Evolutionary conservation across 345 rosid species (phyloP), one percentile per base, ranked within the genome.

Genomic region (Noccaea caerulescens): DNA sequence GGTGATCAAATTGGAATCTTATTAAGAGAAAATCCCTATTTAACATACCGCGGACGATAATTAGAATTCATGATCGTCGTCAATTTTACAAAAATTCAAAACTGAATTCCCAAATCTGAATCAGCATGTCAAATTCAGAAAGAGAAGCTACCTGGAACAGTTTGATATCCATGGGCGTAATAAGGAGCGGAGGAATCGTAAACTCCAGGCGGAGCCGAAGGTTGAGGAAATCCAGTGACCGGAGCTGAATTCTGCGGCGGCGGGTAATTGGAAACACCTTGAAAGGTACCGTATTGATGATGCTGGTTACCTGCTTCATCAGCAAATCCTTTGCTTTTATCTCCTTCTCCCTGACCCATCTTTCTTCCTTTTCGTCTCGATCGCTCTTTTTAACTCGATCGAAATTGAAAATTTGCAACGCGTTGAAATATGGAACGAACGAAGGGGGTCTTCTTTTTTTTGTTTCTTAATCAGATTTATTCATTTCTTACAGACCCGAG

Each of bases 251-350:
- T 84, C 5, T 50, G 80, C 46, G 89, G 85, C 16, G 91, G 88
- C 5, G 96, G 96, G 69, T 83, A 93, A 75, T 86, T 91, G 58
- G 96, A 89, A 36, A 89, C 96, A 46, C 98, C 98, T 81, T 91
- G 97, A 81, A 93, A 93, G 5, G 98, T 93, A 6, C 97, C 98
- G 78, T 93, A 93, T 13, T 86, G 98, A 55, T 72, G 82, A 52
- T 82, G 83, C 76, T 75, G 74, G 12, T 39, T 68, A 37, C 74
- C 58, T 68, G 44, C 79, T 44, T 54, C 81, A 2, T 58, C 69
- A 6, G 74, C 80, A 1, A 73, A 71, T 0, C 63, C 83, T 75
- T 60, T 77, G 81, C 72, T 81, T 60, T 60, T 81, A 3, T 81
- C 83, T 56, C 77, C 86, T 75, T 71, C 79, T 58, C 81, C 77